These are phyloP conservation scores for Solanum dulcamara DNA, from an alignment of 257 asterid species.

Conservation along the genomic window DNA sequence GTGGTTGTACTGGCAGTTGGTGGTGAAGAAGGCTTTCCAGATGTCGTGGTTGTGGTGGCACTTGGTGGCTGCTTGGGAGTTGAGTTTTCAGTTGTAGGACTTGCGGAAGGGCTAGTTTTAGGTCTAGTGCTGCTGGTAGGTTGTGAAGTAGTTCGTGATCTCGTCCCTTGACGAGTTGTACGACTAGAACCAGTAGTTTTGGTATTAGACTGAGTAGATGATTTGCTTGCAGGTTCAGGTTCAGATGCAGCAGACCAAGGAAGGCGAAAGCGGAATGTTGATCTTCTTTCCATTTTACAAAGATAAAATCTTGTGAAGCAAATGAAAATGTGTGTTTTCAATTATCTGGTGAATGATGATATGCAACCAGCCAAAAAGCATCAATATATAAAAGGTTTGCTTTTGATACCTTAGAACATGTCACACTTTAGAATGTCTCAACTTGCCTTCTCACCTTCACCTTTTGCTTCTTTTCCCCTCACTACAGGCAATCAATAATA, in stretches of 20 bases:
- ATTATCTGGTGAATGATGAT: neutral
- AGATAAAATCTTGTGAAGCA: neutral
- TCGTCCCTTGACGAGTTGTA: neutral
- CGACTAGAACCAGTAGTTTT: constrained; percentile 1
- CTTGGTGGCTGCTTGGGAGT: neutral
- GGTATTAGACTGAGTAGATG: constrained; percentile 3
- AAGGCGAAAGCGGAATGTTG: constrained; percentile 34
- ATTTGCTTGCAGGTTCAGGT: constrained; percentile 13
- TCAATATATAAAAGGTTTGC: constrained; percentile 1
- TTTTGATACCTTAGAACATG: constrained; percentile 16
- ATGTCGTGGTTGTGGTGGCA: neutral
- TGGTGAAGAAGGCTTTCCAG: neutral
- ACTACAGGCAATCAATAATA: neutral
- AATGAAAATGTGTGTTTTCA: neutral
- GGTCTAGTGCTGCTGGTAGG: neutral
- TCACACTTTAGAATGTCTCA: neutral
- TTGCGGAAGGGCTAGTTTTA: neutral
- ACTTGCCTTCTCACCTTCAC: neutral
- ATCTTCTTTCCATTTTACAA: constrained; percentile 37
- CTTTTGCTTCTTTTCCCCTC: constrained; percentile 1
- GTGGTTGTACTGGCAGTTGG: neutral
- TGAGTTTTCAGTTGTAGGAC: neutral
- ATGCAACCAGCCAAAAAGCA: neutral
- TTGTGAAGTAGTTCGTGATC: neutral
- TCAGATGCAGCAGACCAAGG: constrained; percentile 21